A percentile compares a stretch with the other conserved stretches of the same genome.
phyloP scores from a whole-genome alignment of 306 rosid species.

The Fragaria nilgerrensis region DNA sequence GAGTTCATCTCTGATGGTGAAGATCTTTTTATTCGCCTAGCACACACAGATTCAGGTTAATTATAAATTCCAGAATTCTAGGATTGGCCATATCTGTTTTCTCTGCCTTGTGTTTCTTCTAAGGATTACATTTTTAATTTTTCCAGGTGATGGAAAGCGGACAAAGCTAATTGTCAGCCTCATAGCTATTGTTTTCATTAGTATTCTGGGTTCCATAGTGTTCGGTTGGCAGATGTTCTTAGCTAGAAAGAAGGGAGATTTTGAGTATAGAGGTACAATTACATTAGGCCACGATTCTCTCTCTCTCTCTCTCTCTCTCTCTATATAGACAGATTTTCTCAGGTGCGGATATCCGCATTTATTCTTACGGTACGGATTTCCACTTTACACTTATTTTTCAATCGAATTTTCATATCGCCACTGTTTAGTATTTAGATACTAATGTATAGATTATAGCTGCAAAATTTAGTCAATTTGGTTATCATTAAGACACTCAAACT shows the following conservation, averaged over 20 bases:
- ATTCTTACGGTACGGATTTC: too few relatives aligned
- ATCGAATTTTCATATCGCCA: too few relatives aligned
- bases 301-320: too few relatives aligned
- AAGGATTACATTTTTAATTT: not conserved
- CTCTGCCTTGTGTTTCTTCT: not conserved
- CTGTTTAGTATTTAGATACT: too few relatives aligned
- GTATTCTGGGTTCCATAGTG: not conserved
- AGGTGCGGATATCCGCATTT: too few relatives aligned
- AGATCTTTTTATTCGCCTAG: conserved; percentile 18
- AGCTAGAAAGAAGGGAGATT: conserved; percentile 5
- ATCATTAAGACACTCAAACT: too few relatives aligned
- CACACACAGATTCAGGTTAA: conserved; percentile 37
- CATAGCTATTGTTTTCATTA: not conserved
- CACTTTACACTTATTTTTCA: too few relatives aligned
- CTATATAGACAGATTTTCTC: too few relatives aligned
- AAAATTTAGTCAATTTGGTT: too few relatives aligned
- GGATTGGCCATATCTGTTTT: not conserved
- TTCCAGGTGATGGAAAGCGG: not conserved
- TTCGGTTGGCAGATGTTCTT: not conserved
- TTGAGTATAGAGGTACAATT: not conserved
- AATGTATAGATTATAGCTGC: too few relatives aligned
- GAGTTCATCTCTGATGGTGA: not conserved
- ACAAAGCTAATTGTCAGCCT: conserved; percentile 14
- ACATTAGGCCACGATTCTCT: not conserved
- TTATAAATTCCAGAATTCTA: not conserved